A percentile compares a stretch with the other conserved stretches of the same genome.
Conservation (phyloP, 352 stramenopile genomes). For the Saprolegnia diclina region DNA sequence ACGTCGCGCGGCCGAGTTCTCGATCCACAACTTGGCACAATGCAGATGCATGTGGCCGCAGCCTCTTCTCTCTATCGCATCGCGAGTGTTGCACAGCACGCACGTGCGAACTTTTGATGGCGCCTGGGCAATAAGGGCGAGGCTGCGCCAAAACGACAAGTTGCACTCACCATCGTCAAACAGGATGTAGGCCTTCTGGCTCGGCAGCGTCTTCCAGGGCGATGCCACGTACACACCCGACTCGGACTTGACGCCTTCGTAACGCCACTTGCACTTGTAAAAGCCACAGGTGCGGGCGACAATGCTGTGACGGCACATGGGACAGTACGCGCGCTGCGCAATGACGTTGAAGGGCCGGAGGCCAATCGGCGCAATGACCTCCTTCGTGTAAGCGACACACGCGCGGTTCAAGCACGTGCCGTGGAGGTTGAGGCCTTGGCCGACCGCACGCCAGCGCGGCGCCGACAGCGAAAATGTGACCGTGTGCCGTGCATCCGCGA, state of each 20-base stretch:
- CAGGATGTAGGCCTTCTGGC: neutral
- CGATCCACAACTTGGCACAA: too few relatives aligned
- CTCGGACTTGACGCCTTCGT: constrained; percentile 4
- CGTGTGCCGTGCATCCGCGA: neutral
- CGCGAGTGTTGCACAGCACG: too few relatives aligned
- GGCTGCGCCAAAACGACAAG: neutral
- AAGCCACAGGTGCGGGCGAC: constrained; percentile 8
- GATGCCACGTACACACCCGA: neutral
- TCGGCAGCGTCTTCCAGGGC: too few relatives aligned
- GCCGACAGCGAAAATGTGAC: neutral
- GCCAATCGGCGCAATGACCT: neutral
- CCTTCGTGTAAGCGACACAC: neutral
- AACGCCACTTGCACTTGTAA: constrained; percentile 19
- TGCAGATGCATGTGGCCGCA: too few relatives aligned
- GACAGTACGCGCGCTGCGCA: neutral
- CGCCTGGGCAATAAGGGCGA: neutral
- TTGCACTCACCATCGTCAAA: neutral
- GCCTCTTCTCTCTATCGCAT: too few relatives aligned
- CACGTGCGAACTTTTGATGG: too few relatives aligned
- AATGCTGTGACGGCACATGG: neutral
- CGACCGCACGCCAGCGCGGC: neutral
- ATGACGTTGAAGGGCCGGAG: neutral
- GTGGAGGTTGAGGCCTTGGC: neutral
- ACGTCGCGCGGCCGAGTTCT: too few relatives aligned
- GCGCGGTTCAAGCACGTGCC: neutral